phyloP scores from a whole-genome alignment of 345 rosid species.

The Gynandropsis gynandra region DNA sequence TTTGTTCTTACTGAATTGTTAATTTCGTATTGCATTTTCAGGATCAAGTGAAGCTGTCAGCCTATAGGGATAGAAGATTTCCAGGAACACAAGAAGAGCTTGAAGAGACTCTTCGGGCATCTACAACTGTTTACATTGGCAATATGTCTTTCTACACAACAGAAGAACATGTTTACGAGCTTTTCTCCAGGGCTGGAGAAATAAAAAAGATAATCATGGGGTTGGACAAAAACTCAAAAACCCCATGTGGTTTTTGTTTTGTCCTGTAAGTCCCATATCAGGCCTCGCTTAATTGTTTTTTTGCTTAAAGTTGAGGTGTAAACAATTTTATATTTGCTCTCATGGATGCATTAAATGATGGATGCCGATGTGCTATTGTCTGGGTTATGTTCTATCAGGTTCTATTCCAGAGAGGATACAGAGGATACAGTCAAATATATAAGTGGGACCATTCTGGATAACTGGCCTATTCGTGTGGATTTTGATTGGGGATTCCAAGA shows the following conservation, averaged over 20 bases:
- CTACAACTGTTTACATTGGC: conserved; percentile 79
- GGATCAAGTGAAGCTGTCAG: conserved; percentile 81
- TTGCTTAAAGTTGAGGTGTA: not conserved
- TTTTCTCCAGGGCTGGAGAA: conserved; percentile 90
- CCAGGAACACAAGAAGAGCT: conserved; percentile 84
- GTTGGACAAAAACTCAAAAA: conserved; percentile 85
- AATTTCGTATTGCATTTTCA: conserved; percentile 14
- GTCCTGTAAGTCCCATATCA: conserved; percentile 47
- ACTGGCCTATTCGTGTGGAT: conserved; percentile 94
- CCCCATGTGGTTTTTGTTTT: conserved; percentile 98
- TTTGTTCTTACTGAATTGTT: too few relatives aligned
- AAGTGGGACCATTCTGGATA: conserved; percentile 96
- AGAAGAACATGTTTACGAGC: conserved; percentile 96
- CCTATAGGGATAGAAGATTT: conserved; percentile 76
- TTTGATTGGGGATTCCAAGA: conserved; percentile 99
- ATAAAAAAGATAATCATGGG: conserved; percentile 97
- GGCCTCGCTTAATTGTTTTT: not conserved
- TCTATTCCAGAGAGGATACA: conserved; percentile 90
- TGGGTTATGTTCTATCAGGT: conserved; percentile 42
- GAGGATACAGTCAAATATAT: conserved; percentile 93
- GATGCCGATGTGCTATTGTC: conserved; percentile 1
- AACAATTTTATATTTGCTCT: not conserved
- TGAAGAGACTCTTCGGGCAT: conserved; percentile 57
- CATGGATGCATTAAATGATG: not conserved
- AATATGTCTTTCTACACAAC: conserved; percentile 96